A percentile compares a stretch with the other conserved stretches of the same genome.
Evolutionary conservation across 2,329 filamentous ascomycete genomes (phyloP).

Genomic region (Sporothrix protearum): DNA sequence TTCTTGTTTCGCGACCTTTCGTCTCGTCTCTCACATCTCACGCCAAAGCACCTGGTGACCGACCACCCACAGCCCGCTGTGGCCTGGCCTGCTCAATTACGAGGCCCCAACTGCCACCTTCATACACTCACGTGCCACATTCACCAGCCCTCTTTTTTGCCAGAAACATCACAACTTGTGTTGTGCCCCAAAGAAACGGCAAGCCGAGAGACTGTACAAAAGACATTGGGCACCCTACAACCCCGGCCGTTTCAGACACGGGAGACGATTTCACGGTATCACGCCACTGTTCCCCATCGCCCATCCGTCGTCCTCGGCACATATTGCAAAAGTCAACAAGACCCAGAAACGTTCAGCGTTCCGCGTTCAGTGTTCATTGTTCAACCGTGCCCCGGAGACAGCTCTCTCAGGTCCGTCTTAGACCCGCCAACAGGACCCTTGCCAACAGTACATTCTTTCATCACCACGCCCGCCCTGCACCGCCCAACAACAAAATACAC

Average conservation of each 20-base stretch:
- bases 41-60: not conserved
- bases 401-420: not conserved
- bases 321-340: not conserved
- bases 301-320: not conserved
- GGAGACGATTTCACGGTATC: slow-evolving; percentile 15
- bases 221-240: slow-evolving; percentile 8
- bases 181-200: slow-evolving; percentile 4
- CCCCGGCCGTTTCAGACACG: slow-evolving; percentile 20
- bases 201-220: slow-evolving; percentile 10
- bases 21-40: not conserved
- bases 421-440: not conserved
- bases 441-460: no score
- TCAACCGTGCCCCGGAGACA: not conserved
- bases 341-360: not conserved
- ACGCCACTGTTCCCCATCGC: slow-evolving; percentile 17
- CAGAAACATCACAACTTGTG: not conserved
- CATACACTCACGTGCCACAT: slow-evolving; percentile 17
- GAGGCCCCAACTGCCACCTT: slow-evolving; percentile 3
- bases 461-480: not conserved
- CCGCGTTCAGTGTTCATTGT: no score
- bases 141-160: not conserved
- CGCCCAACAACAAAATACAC: not conserved
- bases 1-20: not conserved
- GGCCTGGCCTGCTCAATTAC: not conserved
- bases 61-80: not conserved